Conservation (phyloP, 768 basidiomycete genomes). For the Chiua virens region DNA sequence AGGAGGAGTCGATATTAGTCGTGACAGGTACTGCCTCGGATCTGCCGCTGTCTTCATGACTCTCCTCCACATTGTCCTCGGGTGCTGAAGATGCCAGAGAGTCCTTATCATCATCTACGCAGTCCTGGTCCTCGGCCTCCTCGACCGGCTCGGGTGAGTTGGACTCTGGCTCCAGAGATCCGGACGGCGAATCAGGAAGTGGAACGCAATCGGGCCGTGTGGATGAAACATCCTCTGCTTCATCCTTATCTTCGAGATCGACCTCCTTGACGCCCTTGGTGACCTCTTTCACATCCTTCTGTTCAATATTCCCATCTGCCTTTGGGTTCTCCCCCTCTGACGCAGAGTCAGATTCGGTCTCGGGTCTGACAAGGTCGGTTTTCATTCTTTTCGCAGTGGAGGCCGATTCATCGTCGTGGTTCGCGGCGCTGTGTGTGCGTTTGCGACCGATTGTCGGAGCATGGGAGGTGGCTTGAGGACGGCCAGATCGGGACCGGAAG, state of each 20-base stretch:
- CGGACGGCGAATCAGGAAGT: slow-evolving; percentile 39
- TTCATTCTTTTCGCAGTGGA: slow-evolving; percentile 36
- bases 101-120: slow-evolving; percentile 13
- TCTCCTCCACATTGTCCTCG: slow-evolving; percentile 4
- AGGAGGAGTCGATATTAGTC: neutral
- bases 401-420: slow-evolving; percentile 35
- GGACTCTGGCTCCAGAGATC: slow-evolving; percentile 17
- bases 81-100: slow-evolving; percentile 26
- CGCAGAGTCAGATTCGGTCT: slow-evolving; percentile 25
- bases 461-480: slow-evolving; percentile 62
- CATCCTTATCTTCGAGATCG: slow-evolving; percentile 48
- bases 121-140: slow-evolving; percentile 12
- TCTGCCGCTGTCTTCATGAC: neutral
- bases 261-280: slow-evolving; percentile 70
- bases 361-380: slow-evolving; percentile 23
- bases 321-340: slow-evolving; percentile 15
- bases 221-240: slow-evolving; percentile 10
- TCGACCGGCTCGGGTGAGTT: slow-evolving; percentile 10
- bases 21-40: slow-evolving; percentile 3
- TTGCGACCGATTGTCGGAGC: slow-evolving; percentile 69
- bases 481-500: slow-evolving; percentile 7
- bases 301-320: slow-evolving; percentile 22
- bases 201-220: slow-evolving; percentile 35
- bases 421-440: slow-evolving; percentile 56
- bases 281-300: slow-evolving; percentile 65